phyloP scores from a whole-genome alignment of 2,329 filamentous ascomycete genomes.

The Fusarium sp. region DNA sequence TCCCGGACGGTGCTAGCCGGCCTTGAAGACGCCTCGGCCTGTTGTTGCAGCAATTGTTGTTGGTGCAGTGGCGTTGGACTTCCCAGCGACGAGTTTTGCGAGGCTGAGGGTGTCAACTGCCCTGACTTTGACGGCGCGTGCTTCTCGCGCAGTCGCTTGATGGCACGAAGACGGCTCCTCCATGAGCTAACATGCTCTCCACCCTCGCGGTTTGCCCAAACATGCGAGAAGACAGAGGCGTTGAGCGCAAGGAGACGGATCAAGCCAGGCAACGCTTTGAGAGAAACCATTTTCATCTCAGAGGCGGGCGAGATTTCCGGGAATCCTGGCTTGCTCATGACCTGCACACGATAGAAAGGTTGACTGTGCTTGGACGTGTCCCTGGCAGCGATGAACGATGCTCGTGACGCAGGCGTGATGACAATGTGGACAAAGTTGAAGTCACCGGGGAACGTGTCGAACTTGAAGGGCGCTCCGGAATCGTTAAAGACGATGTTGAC shows the following conservation, averaged over 20 bases:
- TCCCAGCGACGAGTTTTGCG: slow-evolving; percentile 45
- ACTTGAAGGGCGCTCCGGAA: slow-evolving; percentile 85
- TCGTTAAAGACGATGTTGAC: slow-evolving; percentile 99
- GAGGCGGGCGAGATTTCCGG: slow-evolving; percentile 90
- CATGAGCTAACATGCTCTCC: slow-evolving; percentile 89
- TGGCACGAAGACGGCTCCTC: slow-evolving; percentile 85
- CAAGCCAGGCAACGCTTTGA: slow-evolving; percentile 81
- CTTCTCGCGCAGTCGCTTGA: slow-evolving; percentile 79
- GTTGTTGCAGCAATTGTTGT: slow-evolving; percentile 35
- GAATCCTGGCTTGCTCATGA: slow-evolving; percentile 87
- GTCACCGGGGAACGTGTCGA: slow-evolving; percentile 90
- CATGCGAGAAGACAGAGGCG: slow-evolving; percentile 88
- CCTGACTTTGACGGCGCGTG: slow-evolving; percentile 58
- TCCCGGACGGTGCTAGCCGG: slow-evolving; percentile 63
- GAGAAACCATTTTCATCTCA: slow-evolving; percentile 86
- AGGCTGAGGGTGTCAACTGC: slow-evolving; percentile 41
- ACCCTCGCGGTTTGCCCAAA: slow-evolving; percentile 81
- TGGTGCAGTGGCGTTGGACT: slow-evolving; percentile 37
- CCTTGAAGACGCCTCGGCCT: slow-evolving; percentile 46
- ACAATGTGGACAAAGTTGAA: slow-evolving; percentile 99
- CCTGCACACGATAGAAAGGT: slow-evolving; percentile 85
- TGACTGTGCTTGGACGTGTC: slow-evolving; percentile 51
- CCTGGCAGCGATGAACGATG: slow-evolving; percentile 74
- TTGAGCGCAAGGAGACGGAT: slow-evolving; percentile 90
- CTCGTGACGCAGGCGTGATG: slow-evolving; percentile 84